phyloP scores from a whole-genome alignment of 495 filamentous ascomycete genomes.

The Penicillium flavigenum region DNA sequence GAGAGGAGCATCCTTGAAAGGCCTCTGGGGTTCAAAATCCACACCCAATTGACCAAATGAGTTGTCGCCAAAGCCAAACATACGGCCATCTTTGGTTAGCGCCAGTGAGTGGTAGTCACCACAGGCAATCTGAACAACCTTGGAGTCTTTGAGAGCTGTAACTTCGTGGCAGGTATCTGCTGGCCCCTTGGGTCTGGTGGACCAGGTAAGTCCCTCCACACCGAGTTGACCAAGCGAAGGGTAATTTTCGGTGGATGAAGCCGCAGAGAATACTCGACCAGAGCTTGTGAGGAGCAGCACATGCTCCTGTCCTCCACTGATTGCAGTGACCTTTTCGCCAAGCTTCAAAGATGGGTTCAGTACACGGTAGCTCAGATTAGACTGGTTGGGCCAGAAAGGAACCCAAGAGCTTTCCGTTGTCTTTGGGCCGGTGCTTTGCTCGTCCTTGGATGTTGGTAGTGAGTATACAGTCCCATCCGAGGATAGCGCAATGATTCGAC shows the following conservation, averaged over 20 bases:
- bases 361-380: slow-evolving; percentile 66
- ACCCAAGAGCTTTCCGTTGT: slow-evolving; percentile 66
- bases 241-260: slow-evolving; percentile 71
- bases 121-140: slow-evolving; percentile 69
- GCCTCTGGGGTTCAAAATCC: slow-evolving; percentile 57
- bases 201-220: slow-evolving; percentile 76
- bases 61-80: slow-evolving; percentile 93
- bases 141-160: slow-evolving; percentile 58
- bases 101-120: slow-evolving; percentile 87
- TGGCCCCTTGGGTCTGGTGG: slow-evolving; percentile 69
- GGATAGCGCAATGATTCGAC: slow-evolving; percentile 78
- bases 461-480: slow-evolving; percentile 83
- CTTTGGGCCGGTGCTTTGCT: slow-evolving; percentile 66
- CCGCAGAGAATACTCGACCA: slow-evolving; percentile 83
- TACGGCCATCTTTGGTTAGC: slow-evolving; percentile 67
- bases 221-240: slow-evolving; percentile 85
- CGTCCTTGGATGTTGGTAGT: slow-evolving; percentile 69
- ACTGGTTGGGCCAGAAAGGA: slow-evolving; percentile 63
- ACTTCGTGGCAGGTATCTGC: slow-evolving; percentile 81
- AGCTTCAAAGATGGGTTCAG: slow-evolving; percentile 68
- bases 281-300: slow-evolving; percentile 78
- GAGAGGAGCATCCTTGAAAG: slow-evolving; percentile 66
- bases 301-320: slow-evolving; percentile 80
- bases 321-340: slow-evolving; percentile 70
- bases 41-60: slow-evolving; percentile 82